A percentile compares a stretch with the other conserved stretches of the same genome.
Conservation (phyloP, 1,284 basidiomycete species). For the Trichosporon ovoides region DNA sequence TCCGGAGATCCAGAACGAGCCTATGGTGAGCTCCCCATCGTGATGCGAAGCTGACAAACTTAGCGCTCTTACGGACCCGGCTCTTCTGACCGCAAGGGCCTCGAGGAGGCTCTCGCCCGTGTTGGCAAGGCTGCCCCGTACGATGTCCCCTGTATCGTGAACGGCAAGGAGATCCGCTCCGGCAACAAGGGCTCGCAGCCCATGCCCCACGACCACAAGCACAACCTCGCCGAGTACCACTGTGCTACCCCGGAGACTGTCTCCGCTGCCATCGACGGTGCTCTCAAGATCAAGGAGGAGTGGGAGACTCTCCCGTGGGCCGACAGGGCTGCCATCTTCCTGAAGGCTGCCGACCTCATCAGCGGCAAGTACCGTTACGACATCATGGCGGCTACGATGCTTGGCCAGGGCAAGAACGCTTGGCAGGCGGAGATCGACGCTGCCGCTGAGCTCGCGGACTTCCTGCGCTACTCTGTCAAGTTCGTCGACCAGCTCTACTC, state of each 20-base stretch:
- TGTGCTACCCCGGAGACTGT: constrained; percentile 77
- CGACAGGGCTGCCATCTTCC: constrained; percentile 94
- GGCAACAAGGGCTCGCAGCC: constrained; percentile 72
- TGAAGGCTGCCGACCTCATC: constrained; percentile 92
- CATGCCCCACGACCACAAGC: constrained; percentile 77
- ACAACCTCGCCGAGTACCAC: constrained; percentile 78
- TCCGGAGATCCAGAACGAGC: constrained; percentile 81
- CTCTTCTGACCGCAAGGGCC: constrained; percentile 68
- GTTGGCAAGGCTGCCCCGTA: constrained; percentile 80
- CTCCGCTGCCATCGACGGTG: constrained; percentile 75
- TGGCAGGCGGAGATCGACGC: constrained; percentile 99
- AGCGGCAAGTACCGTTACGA: constrained; percentile 91
- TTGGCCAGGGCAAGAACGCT: constrained; percentile 97
- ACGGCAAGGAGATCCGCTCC: constrained; percentile 85
- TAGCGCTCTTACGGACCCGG: constrained; percentile 67
- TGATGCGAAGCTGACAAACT: constrained; percentile 2
- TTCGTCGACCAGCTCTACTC: constrained; percentile 92
- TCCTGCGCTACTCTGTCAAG: constrained; percentile 94
- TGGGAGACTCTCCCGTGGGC: constrained; percentile 96
- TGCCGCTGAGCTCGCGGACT: constrained; percentile 91
- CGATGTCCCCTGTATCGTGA: constrained; percentile 86
- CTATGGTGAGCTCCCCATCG: constrained; percentile 61
- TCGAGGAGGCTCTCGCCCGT: constrained; percentile 69
- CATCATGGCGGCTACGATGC: constrained; percentile 92
- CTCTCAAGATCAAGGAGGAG: constrained; percentile 73